These are phyloP conservation scores for Arabidopsis thaliana DNA, from an alignment of 345 rosid genomes.

Conservation along the genomic window TAIR10.1 NC_003070.9:23573501-23574000, in stretches of 20 bases:
- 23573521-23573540: neutral
- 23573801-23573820: neutral
- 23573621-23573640: neutral
- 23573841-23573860: neutral
- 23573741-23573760: slow-evolving; percentile 22
- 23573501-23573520: slow-evolving; percentile 3
- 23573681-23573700: neutral
- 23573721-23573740: slow-evolving; percentile 28
- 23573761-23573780: neutral
- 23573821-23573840: neutral
- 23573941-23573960: too few species aligned
- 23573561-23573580: neutral
- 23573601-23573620: slow-evolving; percentile 24
- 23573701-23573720: slow-evolving; percentile 14
- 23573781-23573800: neutral
- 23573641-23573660: slow-evolving; percentile 16
- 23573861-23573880: slow-evolving; percentile 1
- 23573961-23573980: neutral
- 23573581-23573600: slow-evolving; percentile 17
- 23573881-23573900: neutral
- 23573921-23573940: neutral
- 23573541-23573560: neutral
- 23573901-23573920: slow-evolving; percentile 19
- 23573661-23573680: neutral
- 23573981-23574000: neutral